Percentiles rank a stretch among this genome's conserved stretches.
Evolutionary conservation across 768 basidiomycete genomes (phyloP).

Genomic region (Mycena albidolilacea): DNA sequence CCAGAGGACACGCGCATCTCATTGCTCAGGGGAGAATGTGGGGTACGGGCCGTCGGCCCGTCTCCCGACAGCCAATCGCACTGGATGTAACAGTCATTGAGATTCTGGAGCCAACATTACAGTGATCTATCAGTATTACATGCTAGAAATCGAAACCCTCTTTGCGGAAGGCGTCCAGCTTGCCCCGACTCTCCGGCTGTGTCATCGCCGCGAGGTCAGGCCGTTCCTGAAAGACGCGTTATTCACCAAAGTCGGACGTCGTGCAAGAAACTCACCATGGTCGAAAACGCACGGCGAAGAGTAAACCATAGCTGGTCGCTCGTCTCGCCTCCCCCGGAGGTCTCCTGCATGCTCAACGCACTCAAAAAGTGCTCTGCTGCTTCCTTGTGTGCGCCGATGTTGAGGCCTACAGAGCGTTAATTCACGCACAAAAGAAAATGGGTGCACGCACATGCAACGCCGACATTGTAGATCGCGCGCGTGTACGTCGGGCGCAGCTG

Average conservation of each 20-base stretch:
- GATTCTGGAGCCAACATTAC: slow-evolving; percentile 12
- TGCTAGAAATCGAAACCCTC: slow-evolving; percentile 88
- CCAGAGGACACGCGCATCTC: slow-evolving; percentile 3
- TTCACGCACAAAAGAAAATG: background rate
- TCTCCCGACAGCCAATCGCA: slow-evolving; percentile 19
- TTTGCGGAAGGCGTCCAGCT: slow-evolving; percentile 80
- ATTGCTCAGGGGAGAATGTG: slow-evolving; percentile 15
- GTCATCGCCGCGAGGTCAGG: slow-evolving; percentile 86
- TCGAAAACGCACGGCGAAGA: slow-evolving; percentile 82
- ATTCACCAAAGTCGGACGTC: background rate
- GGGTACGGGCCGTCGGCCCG: slow-evolving; percentile 26
- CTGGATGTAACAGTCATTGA: background rate
- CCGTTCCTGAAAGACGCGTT: slow-evolving; percentile 69
- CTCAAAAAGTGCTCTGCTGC: slow-evolving; percentile 96
- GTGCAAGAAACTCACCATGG: slow-evolving; percentile 73
- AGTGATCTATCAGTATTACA: slow-evolving; percentile 9
- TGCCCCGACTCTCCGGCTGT: slow-evolving; percentile 70
- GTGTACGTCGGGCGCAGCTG: slow-evolving; percentile 95
- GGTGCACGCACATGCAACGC: slow-evolving; percentile 88
- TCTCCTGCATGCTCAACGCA: slow-evolving; percentile 85
- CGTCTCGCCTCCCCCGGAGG: slow-evolving; percentile 72
- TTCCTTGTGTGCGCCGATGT: slow-evolving; percentile 95
- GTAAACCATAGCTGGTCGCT: slow-evolving; percentile 94
- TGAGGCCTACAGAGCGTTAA: slow-evolving; percentile 74
- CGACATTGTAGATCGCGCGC: slow-evolving; percentile 97